Evolutionary conservation across 2,329 filamentous ascomycete species (phyloP).

Genomic region (Torrubiella hemipterigena): DNA sequence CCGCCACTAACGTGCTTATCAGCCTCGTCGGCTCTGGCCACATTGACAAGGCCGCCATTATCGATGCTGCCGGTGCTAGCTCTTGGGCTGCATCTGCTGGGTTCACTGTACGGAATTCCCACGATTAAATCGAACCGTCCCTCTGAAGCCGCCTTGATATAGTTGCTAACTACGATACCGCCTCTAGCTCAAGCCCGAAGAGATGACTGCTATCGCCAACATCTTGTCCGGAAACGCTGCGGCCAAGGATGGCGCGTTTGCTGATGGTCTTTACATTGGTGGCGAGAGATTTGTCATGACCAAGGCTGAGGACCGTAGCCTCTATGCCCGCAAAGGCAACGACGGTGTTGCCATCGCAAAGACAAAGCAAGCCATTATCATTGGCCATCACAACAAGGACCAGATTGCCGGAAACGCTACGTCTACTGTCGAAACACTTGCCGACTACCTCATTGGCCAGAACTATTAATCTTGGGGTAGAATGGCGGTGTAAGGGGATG

Average conservation of each 20-base stretch:
- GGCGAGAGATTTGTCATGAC: slow-evolving; percentile 71
- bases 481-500: slow-evolving; percentile 3
- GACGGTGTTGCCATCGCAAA: slow-evolving; percentile 74
- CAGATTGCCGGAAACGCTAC: slow-evolving; percentile 64
- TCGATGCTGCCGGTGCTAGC: slow-evolving; percentile 69
- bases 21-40: slow-evolving; percentile 73
- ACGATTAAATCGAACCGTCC: too few relatives aligned
- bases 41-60: slow-evolving; percentile 74
- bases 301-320: slow-evolving; percentile 61
- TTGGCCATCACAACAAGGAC: slow-evolving; percentile 73
- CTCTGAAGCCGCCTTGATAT: slow-evolving; percentile 2
- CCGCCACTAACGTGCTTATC: too few relatives aligned
- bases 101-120: slow-evolving; percentile 53
- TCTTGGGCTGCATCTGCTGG: slow-evolving; percentile 60
- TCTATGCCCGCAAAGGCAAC: slow-evolving; percentile 78
- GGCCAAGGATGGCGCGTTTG: slow-evolving; percentile 53
- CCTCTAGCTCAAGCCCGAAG: slow-evolving; percentile 29
- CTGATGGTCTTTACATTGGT: slow-evolving; percentile 62
- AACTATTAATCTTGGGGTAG: slow-evolving; percentile 60
- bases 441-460: slow-evolving; percentile 71
- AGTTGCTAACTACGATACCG: slow-evolving; percentile 6
- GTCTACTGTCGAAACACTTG: slow-evolving; percentile 69
- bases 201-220: slow-evolving; percentile 45
- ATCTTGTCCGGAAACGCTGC: slow-evolving; percentile 33
- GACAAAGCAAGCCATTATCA: slow-evolving; percentile 77